A percentile compares a stretch with the other conserved stretches of the same genome.
These are phyloP conservation scores for Termitomyces sp. DNA, from an alignment of 768 basidiomycete species.

Conservation along the genomic window DNA sequence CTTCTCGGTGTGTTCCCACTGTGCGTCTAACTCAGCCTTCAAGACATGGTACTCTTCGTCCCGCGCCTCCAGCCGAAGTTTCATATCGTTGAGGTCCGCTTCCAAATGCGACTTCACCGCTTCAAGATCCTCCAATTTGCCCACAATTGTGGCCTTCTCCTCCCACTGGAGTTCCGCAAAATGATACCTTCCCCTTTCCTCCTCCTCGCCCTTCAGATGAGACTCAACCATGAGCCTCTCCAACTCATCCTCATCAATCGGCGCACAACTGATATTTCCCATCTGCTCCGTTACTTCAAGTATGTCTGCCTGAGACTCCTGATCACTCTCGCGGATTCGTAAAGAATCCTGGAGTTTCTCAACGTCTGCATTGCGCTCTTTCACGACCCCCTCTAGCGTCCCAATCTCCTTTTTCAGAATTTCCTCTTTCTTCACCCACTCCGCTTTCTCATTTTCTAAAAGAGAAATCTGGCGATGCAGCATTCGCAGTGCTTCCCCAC, in stretches of 20 bases:
- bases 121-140: slow-evolving; percentile 34
- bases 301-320: slow-evolving; percentile 48
- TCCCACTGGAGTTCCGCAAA: slow-evolving; percentile 39
- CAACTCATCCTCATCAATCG: slow-evolving; percentile 39
- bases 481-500: slow-evolving; percentile 70
- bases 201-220: slow-evolving; percentile 33
- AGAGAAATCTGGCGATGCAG: slow-evolving; percentile 75
- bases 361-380: slow-evolving; percentile 38
- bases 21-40: slow-evolving; percentile 62
- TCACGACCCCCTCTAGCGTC: slow-evolving; percentile 41
- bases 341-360: slow-evolving; percentile 38
- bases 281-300: slow-evolving; percentile 48
- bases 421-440: slow-evolving; percentile 38
- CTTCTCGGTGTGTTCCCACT: slow-evolving; percentile 63
- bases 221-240: slow-evolving; percentile 33
- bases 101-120: slow-evolving; percentile 37
- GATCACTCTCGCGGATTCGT: slow-evolving; percentile 43
- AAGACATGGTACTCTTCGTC: slow-evolving; percentile 43
- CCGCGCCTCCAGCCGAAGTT: slow-evolving; percentile 31
- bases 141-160: slow-evolving; percentile 41
- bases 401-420: slow-evolving; percentile 38
- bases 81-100: slow-evolving; percentile 36
- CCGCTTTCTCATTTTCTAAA: slow-evolving; percentile 63
- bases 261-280: slow-evolving; percentile 37
- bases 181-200: slow-evolving; percentile 31